Conservation (phyloP, 1,284 basidiomycete genomes). For the Entoloma clypeatum region DNA sequence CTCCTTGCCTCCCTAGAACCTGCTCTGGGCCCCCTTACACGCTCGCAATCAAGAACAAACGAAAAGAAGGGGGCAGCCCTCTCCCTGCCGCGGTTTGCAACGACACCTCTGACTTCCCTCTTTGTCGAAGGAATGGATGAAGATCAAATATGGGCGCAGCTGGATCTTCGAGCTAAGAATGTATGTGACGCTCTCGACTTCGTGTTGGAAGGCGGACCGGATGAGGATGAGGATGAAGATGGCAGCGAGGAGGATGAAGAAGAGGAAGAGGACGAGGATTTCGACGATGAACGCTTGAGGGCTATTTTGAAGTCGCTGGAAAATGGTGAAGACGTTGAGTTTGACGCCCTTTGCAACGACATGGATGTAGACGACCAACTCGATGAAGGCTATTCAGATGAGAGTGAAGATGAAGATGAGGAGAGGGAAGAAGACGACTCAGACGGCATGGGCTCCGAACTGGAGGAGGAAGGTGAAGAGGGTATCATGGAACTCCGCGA, state of each 20-base stretch:
- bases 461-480: slow-evolving; percentile 25
- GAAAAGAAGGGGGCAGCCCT: slow-evolving; percentile 39
- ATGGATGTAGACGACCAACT: slow-evolving; percentile 30
- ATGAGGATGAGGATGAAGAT: slow-evolving; percentile 26
- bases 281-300: slow-evolving; percentile 30
- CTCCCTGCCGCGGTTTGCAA: slow-evolving; percentile 41
- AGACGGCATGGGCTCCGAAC: slow-evolving; percentile 11
- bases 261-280: slow-evolving; percentile 31
- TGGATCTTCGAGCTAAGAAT: slow-evolving; percentile 72
- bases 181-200: slow-evolving; percentile 63
- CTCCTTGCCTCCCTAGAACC: slow-evolving; percentile 67
- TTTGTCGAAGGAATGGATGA: slow-evolving; percentile 82
- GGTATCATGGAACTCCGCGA: slow-evolving; percentile 44
- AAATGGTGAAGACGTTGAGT: slow-evolving; percentile 31
- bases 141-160: slow-evolving; percentile 91
- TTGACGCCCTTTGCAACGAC: slow-evolving; percentile 30
- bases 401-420: slow-evolving; percentile 14
- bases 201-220: slow-evolving; percentile 47
- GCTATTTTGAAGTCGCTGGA: slow-evolving; percentile 12
- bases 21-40: slow-evolving; percentile 62
- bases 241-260: slow-evolving; percentile 26
- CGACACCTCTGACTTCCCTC: slow-evolving; percentile 75
- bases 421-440: slow-evolving; percentile 15
- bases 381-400: slow-evolving; percentile 21
- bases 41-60: slow-evolving; percentile 56